Base-by-base conservation (phyloP, 129 eudicot species). In the Mikania micrantha region DNA sequence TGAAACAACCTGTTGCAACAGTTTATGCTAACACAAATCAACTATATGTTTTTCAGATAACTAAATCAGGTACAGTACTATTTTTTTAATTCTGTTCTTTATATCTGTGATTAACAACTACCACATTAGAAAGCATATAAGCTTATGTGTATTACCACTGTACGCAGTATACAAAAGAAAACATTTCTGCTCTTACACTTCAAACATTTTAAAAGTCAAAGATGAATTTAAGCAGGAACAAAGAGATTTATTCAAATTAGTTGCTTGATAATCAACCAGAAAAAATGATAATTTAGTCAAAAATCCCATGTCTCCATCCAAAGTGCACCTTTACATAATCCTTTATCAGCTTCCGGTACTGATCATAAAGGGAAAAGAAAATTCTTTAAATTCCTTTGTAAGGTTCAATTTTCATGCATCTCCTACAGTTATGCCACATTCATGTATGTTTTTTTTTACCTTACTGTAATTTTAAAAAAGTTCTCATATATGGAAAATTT, bases 111-210 rank as follows among this genome's bases (percentile, higher is more conserved):
- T 27, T 4, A 56, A 42, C 58, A 44, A 27, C 9, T 44, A 65
- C 17, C 7, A 17, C 16, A 56, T 1, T 27, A 13, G 15, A 42
- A 44, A 47, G 44, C 45, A 31, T 66, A 44, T 32, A 17, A 20
- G 19, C 31, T 29, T 42, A 31, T 47, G 45, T 5, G 36, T 10
- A 45, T 31, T 31, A 31, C 15, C 56, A 47, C 24, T 45, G 17
- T 47, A 19, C 42, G 27, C 31, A n/a, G 5, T 39, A 54, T 38
- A 54, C 54, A 58, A 54, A 53, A 53, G 74, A 69, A 69, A 32
- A 1, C 25, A 2, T 50, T 49, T 67, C 12, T 41, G 40, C 21
- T 41, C 25, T 38, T 22, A 36, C 0, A 36, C 58, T 69, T 17
- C 27, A 20, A 35, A 36, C 42, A 13, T 12, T 31, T 42, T 20